Evolutionary conservation across 2,329 filamentous ascomycete species (phyloP), one percentile per base, ranked within the genome.

Genomic region (Aureobasidium namibiae): DNA sequence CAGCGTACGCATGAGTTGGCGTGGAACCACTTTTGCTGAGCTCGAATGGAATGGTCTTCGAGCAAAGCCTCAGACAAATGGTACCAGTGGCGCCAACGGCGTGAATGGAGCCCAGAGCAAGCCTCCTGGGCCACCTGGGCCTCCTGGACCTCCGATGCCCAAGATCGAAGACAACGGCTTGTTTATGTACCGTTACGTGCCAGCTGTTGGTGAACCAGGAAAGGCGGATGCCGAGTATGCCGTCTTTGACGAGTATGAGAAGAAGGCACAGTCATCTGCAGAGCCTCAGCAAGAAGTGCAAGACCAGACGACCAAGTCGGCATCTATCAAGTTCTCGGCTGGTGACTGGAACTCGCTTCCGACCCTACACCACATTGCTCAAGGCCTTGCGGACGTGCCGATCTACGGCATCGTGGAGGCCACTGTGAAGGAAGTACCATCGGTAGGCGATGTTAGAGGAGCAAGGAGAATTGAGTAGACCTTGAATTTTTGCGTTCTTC

Each of bases 351-450:
- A 81, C 48, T 72, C 69, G 4, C 66, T 86, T 60, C 84, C 84
- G 0, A 87, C 83, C 2, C 69, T 86, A 56, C 82, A 86, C 65
- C 80, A 86, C 65, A 70, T 87, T 9, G 71, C 82, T 5, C 68
- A 71, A 21, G 72, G 76, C 14, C 67, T 86, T 59, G 76, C 76
- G 1, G 79, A 82, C 63, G 72, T 87, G 4, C 83, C 82, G 0
- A 68, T 85, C 1, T 84, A 81, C 64, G 78, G 79, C 59, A 68
- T 86, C 39, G 70, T 85, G 3, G 73, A 76, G 33, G 82, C 77
- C 0, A 83, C 80, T 69, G 71, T 85, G 1, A 78, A 81, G 0
- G 76, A 82, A 63, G 82, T 81, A 0, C 70, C 67, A 14, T 82
- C 82, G 0, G 80, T 82, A 1, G 74, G 76, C 6, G 79, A 81